Conservation (phyloP, 768 basidiomycete genomes). For the Hemileccinum impolitum region DNA sequence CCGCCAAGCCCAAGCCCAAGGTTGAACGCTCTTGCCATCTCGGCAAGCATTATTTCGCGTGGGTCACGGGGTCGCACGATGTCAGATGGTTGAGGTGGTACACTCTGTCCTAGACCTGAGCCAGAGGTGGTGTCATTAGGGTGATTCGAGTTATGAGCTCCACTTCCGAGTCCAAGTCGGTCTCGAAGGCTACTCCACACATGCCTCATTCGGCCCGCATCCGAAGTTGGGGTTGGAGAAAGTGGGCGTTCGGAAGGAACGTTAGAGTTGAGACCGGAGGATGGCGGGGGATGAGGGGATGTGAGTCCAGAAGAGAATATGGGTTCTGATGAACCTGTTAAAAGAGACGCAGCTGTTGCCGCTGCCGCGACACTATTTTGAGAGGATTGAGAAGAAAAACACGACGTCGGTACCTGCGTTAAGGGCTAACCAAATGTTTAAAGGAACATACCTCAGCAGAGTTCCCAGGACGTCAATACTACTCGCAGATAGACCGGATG, state of each 20-base stretch:
- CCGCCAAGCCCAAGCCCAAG: slow-evolving; percentile 55
- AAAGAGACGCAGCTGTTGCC: slow-evolving; percentile 82
- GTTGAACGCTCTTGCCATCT: slow-evolving; percentile 81
- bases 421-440: neutral
- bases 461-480: slow-evolving; percentile 83
- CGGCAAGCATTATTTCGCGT: slow-evolving; percentile 68
- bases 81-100: slow-evolving; percentile 9
- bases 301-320: slow-evolving; percentile 58
- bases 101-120: slow-evolving; percentile 7
- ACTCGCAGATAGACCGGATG: slow-evolving; percentile 54
- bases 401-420: neutral
- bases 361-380: slow-evolving; percentile 75
- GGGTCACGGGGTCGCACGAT: slow-evolving; percentile 39
- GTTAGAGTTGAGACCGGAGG: slow-evolving; percentile 12
- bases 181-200: slow-evolving; percentile 70
- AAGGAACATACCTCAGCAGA: slow-evolving; percentile 59
- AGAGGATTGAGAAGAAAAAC: neutral
- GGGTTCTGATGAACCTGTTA: slow-evolving; percentile 68
- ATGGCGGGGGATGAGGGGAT: slow-evolving; percentile 27
- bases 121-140: slow-evolving; percentile 6
- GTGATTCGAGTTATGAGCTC: slow-evolving; percentile 13
- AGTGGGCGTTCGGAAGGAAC: slow-evolving; percentile 33
- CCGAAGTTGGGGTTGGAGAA: slow-evolving; percentile 41
- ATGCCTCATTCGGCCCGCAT: slow-evolving; percentile 49
- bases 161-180: slow-evolving; percentile 52